Percentiles rank a stretch among this genome's conserved stretches.
phyloP scores from a whole-genome alignment of 805 yeast species.

The Candida mattraensis region DNA sequence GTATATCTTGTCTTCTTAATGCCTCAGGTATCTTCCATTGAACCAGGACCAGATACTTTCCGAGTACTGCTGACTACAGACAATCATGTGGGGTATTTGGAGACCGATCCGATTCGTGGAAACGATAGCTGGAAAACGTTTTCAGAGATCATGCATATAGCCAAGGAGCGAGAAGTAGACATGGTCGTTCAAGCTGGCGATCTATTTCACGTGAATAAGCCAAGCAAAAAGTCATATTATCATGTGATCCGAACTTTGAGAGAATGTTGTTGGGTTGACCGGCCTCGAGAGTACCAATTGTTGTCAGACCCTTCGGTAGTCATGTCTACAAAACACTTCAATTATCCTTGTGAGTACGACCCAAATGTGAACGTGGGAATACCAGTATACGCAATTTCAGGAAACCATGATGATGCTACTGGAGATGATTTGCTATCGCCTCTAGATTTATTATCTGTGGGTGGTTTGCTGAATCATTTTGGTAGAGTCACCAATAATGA shows the following conservation, averaged over 20 bases:
- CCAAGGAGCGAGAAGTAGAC: constrained; percentile 72
- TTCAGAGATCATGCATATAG: constrained; percentile 75
- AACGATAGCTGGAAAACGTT: constrained; percentile 88
- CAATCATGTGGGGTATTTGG: constrained; percentile 93
- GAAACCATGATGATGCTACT: constrained; percentile 96
- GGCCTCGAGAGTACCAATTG: constrained; percentile 82
- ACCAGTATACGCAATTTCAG: constrained; percentile 90
- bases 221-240: constrained; percentile 80
- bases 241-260: constrained; percentile 77
- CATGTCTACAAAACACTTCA: constrained; percentile 58
- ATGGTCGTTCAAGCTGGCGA: constrained; percentile 93
- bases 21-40: constrained; percentile 43
- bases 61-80: constrained; percentile 86
- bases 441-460: constrained; percentile 75
- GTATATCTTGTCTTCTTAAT: constrained; percentile 20
- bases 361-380: constrained; percentile 84
- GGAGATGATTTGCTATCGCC: constrained; percentile 84
- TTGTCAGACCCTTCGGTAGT: constrained; percentile 73
- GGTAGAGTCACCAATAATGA: constrained; percentile 81
- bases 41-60: constrained; percentile 64
- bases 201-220: constrained; percentile 86
- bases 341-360: constrained; percentile 83
- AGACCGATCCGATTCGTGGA: constrained; percentile 85
- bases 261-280: constrained; percentile 74
- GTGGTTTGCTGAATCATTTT: constrained; percentile 86